A percentile compares a stretch with the other conserved stretches of the same genome.
Conservation (phyloP, 306 rosid genomes). For the Abrus precatorius region DNA sequence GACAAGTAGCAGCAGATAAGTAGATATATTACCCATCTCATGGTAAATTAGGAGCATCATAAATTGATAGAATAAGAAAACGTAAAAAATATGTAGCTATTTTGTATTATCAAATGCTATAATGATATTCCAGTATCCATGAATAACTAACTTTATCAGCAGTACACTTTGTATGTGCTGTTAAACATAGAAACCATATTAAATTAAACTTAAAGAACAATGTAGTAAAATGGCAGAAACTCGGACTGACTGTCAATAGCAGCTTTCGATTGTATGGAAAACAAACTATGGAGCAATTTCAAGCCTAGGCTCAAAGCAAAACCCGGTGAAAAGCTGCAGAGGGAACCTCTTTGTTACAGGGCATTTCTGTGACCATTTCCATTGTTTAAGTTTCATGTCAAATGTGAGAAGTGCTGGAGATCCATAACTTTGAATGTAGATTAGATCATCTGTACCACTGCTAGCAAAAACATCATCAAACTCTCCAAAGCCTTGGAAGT, state of each 20-base stretch:
- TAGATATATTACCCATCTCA: constrained; percentile 11
- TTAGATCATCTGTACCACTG: constrained; percentile 80
- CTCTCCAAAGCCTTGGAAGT: constrained; percentile 97
- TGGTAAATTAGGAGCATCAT: neutral
- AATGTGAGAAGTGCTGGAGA: constrained; percentile 84
- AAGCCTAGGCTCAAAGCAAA: constrained; percentile 96
- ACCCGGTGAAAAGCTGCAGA: constrained; percentile 92
- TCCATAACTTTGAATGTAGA: constrained; percentile 95
- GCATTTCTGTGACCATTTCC: constrained; percentile 98
- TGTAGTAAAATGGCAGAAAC: constrained; percentile 42
- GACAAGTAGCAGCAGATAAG: neutral
- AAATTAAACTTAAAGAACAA: constrained; percentile 48
- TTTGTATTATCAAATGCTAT: constrained; percentile 58
- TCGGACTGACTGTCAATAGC: constrained; percentile 43
- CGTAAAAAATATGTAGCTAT: constrained; percentile 30
- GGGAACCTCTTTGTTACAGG: constrained; percentile 91
- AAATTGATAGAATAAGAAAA: constrained; percentile 9
- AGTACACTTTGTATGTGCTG: constrained; percentile 64
- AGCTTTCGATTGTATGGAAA: constrained; percentile 44
- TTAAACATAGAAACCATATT: constrained; percentile 51
- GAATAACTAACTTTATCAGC: constrained; percentile 66
- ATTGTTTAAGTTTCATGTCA: constrained; percentile 73
- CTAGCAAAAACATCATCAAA: constrained; percentile 94
- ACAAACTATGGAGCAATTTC: constrained; percentile 75
- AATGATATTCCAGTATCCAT: constrained; percentile 64